Base-by-base conservation (phyloP, 441 rosid species). In the Flueggea neowawraea region DNA sequence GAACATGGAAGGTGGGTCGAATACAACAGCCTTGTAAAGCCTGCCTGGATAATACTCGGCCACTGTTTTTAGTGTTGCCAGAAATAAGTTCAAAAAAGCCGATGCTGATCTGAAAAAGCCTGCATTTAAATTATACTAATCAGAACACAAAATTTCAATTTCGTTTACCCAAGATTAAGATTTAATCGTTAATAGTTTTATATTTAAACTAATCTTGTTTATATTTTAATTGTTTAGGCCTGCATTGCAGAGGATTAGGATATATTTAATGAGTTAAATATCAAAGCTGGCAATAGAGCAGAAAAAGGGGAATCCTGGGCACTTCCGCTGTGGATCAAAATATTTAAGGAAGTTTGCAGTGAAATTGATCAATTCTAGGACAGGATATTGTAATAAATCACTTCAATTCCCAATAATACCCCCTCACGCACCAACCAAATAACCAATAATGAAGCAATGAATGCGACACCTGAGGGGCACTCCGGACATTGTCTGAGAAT, bases 51-150 rank as follows among this genome's bases (percentile, higher is more conserved):
- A 89, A 73, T 85, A 74, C 52, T 91, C 99, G 6, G 80, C 89
- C 65, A 89, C 79, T 12, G 87, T 78, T 73, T 89, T 94, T 80
- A 91, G 84, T 36, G 96, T 68, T 61, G 92, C 83, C 68, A 91
- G 74, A 70, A 89, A 66, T 47, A 80, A 54, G 74, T 89, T 91
- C 82, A 85, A 82, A 69, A 91, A 89, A 75, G 96, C 83, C 51
- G 97, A 82, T 22, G 94, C 97, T 48, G 97, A 94, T 77, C 97
- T 89, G 96, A 82, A 86, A 84, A 86, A 80, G 80, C 94, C 99
- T 94, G 95, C 70, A 73, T 47, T 4, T 47, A 47, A 3, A 47
- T 47, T 14, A 47, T 47, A 14, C 12, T 11, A 43, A 11, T 43
- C 45, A 43, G 12, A 43, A 43, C 45, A 6, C 45, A 43, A 43